Evolutionary conservation across 441 rosid genomes (phyloP), one percentile per base, ranked within the genome.

Genomic region (Adansonia rubrostipa): DNA sequence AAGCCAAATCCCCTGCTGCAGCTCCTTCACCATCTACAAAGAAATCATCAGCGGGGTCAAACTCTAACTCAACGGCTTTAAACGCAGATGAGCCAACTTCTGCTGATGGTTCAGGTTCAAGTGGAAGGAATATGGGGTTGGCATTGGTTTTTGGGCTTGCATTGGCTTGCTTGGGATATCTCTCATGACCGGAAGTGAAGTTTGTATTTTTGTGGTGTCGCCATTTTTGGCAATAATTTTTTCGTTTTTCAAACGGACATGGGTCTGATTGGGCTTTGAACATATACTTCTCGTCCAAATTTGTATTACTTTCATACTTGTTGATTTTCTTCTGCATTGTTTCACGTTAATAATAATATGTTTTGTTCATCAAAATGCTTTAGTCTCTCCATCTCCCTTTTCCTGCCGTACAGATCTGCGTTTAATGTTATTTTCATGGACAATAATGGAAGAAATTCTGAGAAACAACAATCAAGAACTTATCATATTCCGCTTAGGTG

Each of bases 151-250:
- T 66, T 45, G 90, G 84, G 69, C 74, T 84, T 2, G 83, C 74
- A 4, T 54, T 82, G 47, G 13, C 79, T 69, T 89, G 88, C 90
- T 73, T 84, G 79, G 90, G 83, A 11, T 22, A 65, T 73, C 33
- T 86, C 47, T 80, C 80, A 73, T 88, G 75, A 85, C 8, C 22
- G 7, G 53, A 14, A 9, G 20, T 72, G 50, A 72, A 72, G 15
- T 54, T 36, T 33, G 56, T 22, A 51, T 47, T 1, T 20, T 20
- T 20, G 40, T 68, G n/a, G 13, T 19, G 33, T 54, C 50, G 4
- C n/a, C 28, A 54, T 33, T 71, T 71, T 53, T 54, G 9, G 33
- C 24, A 19, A 5, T 58, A 20, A 58, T 47, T 69, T 48, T 3
- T 47, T 33, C 5, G 6, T 53, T 53, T 71, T 53, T n/a, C 47